Percentiles rank a stretch among this genome's conserved stretches.
These are phyloP conservation scores for Lactarius pseudohatsudake DNA, from an alignment of 768 basidiomycete genomes.

Conservation along the genomic window DNA sequence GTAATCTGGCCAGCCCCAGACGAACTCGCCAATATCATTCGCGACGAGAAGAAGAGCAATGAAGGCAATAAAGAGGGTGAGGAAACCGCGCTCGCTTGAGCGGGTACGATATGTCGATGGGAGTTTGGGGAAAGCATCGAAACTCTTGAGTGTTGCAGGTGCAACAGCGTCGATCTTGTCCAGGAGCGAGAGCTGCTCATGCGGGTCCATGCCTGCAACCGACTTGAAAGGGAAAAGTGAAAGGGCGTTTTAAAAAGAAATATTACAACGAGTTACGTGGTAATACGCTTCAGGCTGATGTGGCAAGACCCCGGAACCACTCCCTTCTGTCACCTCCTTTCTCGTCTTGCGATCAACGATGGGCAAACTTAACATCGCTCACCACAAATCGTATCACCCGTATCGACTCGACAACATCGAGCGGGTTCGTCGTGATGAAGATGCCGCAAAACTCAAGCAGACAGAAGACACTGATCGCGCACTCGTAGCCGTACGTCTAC, in stretches of 20 bases:
- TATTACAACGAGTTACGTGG: not conserved
- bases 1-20: conserved; percentile 92
- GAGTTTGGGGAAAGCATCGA: conserved; percentile 44
- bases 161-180: conserved; percentile 34
- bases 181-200: conserved; percentile 25
- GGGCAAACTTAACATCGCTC: conserved; percentile 87
- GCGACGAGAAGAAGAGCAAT: conserved; percentile 73
- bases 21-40: conserved; percentile 86
- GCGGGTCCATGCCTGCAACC: conserved; percentile 53
- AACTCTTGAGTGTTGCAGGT: conserved; percentile 35
- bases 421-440: conserved; percentile 76
- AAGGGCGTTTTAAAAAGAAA: not conserved
- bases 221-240: conserved; percentile 57
- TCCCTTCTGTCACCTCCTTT: conserved; percentile 9
- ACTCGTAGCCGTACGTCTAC: conserved; percentile 61
- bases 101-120: conserved; percentile 39
- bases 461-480: conserved; percentile 69
- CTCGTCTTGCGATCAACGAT: conserved; percentile 42
- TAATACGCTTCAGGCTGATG: not conserved
- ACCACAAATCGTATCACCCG: conserved; percentile 90
- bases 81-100: conserved; percentile 28
- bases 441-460: conserved; percentile 66
- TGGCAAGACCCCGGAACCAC: conserved; percentile 18
- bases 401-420: conserved; percentile 85
- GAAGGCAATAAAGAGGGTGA: conserved; percentile 61